phyloP scores from a whole-genome alignment of 108 stramenopile genomes.

The Nitzschia sp. region DNA sequence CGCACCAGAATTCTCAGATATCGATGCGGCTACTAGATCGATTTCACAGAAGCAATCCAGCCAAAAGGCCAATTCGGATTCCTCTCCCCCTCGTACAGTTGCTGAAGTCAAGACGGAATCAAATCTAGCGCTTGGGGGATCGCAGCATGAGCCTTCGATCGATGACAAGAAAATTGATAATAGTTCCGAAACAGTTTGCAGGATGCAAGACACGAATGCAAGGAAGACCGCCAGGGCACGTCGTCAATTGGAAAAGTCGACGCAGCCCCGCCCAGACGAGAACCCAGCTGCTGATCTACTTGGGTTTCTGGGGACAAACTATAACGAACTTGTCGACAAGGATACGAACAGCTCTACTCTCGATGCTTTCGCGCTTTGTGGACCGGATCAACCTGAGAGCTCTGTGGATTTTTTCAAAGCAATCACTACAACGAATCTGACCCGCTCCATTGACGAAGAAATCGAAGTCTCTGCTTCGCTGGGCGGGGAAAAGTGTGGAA shows the following conservation, averaged over 20 bases:
- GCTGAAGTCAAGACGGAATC: not conserved
- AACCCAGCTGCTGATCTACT: constrained; percentile 7
- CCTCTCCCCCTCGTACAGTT: not conserved
- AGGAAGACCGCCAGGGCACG: not conserved
- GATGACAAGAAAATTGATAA: not conserved
- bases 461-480: no score
- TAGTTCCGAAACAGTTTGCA: not conserved
- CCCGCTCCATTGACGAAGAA: no score
- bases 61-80: not conserved
- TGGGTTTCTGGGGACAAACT: constrained; percentile 16
- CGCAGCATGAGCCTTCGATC: not conserved
- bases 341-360: not conserved
- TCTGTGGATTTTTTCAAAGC: not conserved
- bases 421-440: not conserved
- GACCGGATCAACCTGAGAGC: not conserved
- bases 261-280: no score
- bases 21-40: no score
- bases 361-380: not conserved
- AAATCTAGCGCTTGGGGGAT: not conserved
- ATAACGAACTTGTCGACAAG: not conserved
- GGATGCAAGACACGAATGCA: not conserved
- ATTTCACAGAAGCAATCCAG: no score
- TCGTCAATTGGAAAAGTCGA: no score
- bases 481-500: not conserved
- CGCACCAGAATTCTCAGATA: not conserved